Evolutionary conservation across 2,329 filamentous ascomycete species (phyloP).

Genomic region (Aspergillus costaricaensis): DNA sequence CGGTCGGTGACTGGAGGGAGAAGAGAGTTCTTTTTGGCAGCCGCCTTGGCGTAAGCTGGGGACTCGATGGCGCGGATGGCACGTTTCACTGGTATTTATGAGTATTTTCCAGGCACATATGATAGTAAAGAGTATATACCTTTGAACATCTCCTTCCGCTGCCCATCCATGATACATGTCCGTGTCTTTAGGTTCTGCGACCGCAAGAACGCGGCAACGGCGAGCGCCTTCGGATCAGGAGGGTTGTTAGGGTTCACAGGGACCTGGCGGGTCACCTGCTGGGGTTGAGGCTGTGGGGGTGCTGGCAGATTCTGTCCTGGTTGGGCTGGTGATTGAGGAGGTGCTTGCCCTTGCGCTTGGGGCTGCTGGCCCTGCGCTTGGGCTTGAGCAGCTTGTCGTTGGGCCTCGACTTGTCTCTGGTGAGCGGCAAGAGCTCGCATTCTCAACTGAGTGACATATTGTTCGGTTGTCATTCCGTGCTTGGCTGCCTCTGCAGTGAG

Average conservation of each 20-base stretch:
- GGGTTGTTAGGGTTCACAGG: slow-evolving; percentile 57
- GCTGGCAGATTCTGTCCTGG: slow-evolving; percentile 39
- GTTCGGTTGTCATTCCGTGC: slow-evolving; percentile 54
- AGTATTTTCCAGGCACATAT: neutral
- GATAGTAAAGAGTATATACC: slow-evolving; percentile 53
- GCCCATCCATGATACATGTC: slow-evolving; percentile 91
- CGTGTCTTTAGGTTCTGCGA: slow-evolving; percentile 82
- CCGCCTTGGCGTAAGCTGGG: slow-evolving; percentile 83
- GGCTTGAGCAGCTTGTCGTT: slow-evolving; percentile 31
- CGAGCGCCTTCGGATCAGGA: slow-evolving; percentile 84
- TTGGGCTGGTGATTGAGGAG: slow-evolving; percentile 22
- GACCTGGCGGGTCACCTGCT: slow-evolving; percentile 46
- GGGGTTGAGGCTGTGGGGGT: slow-evolving; percentile 36
- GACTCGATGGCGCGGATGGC: slow-evolving; percentile 88
- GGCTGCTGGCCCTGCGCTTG: slow-evolving; percentile 7
- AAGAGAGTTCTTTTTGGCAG: slow-evolving; percentile 79
- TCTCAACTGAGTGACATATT: slow-evolving; percentile 49
- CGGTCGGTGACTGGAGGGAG: slow-evolving; percentile 87
- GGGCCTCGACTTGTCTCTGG: slow-evolving; percentile 38
- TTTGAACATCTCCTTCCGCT: slow-evolving; percentile 97
- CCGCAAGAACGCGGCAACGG: slow-evolving; percentile 84
- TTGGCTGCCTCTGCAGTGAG: slow-evolving; percentile 52
- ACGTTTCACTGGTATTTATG: slow-evolving; percentile 72
- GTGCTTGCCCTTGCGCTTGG: slow-evolving; percentile 21
- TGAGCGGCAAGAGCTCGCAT: slow-evolving; percentile 51